Conservation (phyloP, 148 eudicot genomes). For the Cornus controversa region DNA sequence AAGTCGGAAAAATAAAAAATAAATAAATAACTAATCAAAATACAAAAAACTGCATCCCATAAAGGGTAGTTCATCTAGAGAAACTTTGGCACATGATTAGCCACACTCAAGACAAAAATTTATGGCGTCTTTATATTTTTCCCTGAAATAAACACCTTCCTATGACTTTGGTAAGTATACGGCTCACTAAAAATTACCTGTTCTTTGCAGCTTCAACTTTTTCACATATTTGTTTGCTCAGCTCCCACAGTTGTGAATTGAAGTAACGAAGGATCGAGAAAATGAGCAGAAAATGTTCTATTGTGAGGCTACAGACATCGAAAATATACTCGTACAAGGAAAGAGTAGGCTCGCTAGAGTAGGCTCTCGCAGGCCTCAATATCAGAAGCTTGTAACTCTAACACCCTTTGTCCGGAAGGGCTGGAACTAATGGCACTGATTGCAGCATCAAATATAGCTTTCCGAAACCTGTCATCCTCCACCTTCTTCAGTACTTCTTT, state of each 20-base stretch:
- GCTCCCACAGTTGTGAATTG: conserved; percentile 21
- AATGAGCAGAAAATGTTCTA: conserved; percentile 4
- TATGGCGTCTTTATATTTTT: conserved; percentile 30
- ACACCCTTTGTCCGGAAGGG: conserved; percentile 36
- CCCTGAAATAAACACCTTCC: conserved; percentile 19
- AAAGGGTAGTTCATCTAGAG: conserved; percentile 14
- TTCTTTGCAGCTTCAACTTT: conserved; percentile 27
- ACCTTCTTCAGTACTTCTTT: conserved; percentile 50
- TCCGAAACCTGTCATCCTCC: conserved; percentile 54
- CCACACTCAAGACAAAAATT: conserved; percentile 42
- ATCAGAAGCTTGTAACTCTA: conserved; percentile 56
- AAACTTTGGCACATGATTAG: conserved; percentile 18
- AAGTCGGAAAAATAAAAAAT: neutral
- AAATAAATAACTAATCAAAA: conserved; percentile 23
- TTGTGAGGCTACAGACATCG: conserved; percentile 16
- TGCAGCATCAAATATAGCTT: conserved; percentile 48
- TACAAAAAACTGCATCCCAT: conserved; percentile 19
- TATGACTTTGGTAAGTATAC: conserved; percentile 45
- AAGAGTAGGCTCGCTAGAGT: conserved; percentile 24
- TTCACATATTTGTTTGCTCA: conserved; percentile 22
- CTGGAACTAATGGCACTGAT: conserved; percentile 31
- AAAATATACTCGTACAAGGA: neutral
- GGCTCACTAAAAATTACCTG: conserved; percentile 24
- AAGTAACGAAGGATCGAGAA: conserved; percentile 7
- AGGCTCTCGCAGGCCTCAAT: conserved; percentile 59